Evolutionary conservation across 148 eudicot species (phyloP), one percentile per base, ranked within the genome.

Genomic region (Camellia granthamiana): DNA sequence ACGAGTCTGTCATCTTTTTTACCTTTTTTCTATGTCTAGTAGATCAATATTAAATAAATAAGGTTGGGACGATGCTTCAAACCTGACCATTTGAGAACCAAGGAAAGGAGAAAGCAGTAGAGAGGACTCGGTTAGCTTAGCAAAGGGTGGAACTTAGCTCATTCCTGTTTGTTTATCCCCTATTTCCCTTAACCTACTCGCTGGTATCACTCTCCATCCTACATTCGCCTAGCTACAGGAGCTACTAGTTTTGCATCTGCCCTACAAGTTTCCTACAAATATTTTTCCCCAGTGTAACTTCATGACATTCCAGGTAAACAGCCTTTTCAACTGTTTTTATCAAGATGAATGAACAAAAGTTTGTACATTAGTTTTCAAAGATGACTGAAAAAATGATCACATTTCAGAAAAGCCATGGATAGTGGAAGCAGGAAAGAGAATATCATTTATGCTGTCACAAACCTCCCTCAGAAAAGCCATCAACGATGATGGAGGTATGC

Each of bases 401-500:
- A 30, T 30, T 30, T 30, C 38, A 30, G 38, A 30, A 30, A 30
- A 30, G 38, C 38, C 38, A 30, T 30, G 38, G 38, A 30, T 52
- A 8, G 70, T 23, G n/a, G 18, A 73, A n/a, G 15, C 58, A 77
- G 5, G 11, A 74, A 10, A 58, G 46, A 69, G 58, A 51, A 65
- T 54, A 63, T 38, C 42, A 12, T 51, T 42, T 60, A 64, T 52
- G 13, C 8, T n/a, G 41, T 59, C 52, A 65, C 83, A 68, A 74
- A 93, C 99, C 99, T 90, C 87, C 7, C 83, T 90, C 77, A 92
- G 74, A 87, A 96, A 96, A 69, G 95, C 73, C 97, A 96, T 92
- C 87, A 96, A 82, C 18, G 99, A 96, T 78, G 99, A 94, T 58
- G 99, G 99, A 74, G 99, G 99, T 71, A 96, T 83, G 82, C 99